Percentiles rank a stretch among this genome's conserved stretches.
Evolutionary conservation across 2,329 filamentous ascomycete genomes (phyloP).

Genomic region (Exophiala calicioides): DNA sequence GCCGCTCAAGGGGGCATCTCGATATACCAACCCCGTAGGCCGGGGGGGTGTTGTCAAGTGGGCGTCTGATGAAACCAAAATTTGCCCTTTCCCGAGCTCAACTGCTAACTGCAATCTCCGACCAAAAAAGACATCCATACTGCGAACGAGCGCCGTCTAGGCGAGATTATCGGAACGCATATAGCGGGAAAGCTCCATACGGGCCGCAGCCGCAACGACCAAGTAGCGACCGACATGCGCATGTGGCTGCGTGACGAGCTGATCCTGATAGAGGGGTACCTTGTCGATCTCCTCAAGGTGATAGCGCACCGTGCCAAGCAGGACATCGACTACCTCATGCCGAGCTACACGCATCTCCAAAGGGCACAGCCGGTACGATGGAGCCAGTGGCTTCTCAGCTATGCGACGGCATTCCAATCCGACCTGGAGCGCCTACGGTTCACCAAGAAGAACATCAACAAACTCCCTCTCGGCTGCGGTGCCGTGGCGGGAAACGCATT

Average conservation of each 20-base stretch:
- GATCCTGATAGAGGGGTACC: slow-evolving; percentile 65
- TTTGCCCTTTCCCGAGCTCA: neutral
- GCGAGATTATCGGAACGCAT: slow-evolving; percentile 83
- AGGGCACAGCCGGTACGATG: slow-evolving; percentile 76
- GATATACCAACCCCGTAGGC: neutral
- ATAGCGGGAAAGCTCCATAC: slow-evolving; percentile 86
- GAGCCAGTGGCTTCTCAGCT: slow-evolving; percentile 78
- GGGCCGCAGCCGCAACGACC: slow-evolving; percentile 83
- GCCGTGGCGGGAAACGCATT: slow-evolving; percentile 82
- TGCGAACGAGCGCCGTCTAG: slow-evolving; percentile 69
- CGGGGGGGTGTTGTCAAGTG: too few species aligned
- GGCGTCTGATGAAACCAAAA: neutral
- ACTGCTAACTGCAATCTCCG: slow-evolving; percentile 39
- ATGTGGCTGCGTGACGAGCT: slow-evolving; percentile 81
- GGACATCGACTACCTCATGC: slow-evolving; percentile 78
- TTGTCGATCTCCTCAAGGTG: slow-evolving; percentile 70
- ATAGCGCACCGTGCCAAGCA: slow-evolving; percentile 68
- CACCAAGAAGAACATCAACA: slow-evolving; percentile 72
- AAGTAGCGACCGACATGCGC: slow-evolving; percentile 86
- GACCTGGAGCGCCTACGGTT: slow-evolving; percentile 78
- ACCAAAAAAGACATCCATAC: slow-evolving; percentile 64
- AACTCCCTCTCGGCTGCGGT: slow-evolving; percentile 68
- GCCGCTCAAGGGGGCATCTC: neutral
- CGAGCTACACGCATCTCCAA: slow-evolving; percentile 85
- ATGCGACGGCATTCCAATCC: slow-evolving; percentile 68